These are phyloP conservation scores for Auricularia auricula-judae DNA, from an alignment of 768 basidiomycete genomes.

Conservation along the genomic window DNA sequence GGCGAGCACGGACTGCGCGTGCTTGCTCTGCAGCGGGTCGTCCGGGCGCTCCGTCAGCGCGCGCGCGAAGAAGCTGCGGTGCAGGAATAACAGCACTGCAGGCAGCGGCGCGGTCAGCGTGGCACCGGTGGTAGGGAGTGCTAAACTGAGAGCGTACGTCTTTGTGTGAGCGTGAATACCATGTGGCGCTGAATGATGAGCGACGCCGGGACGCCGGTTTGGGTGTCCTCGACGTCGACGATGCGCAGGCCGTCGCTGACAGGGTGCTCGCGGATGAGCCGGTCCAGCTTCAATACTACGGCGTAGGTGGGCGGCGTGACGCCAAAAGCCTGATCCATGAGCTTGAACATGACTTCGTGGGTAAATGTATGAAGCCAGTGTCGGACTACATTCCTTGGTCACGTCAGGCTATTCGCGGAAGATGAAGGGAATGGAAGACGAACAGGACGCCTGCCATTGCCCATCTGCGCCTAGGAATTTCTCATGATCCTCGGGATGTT, in stretches of 20 bases:
- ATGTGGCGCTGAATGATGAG: constrained; percentile 56
- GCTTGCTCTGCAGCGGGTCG: constrained; percentile 59
- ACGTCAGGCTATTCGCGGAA: too few relatives aligned
- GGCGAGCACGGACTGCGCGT: constrained; percentile 55
- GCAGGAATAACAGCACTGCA: constrained; percentile 59
- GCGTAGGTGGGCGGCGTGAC: constrained; percentile 61
- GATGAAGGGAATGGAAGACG: too few relatives aligned
- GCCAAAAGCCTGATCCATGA: constrained; percentile 61
- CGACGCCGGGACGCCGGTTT: background rate
- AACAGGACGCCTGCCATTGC: too few relatives aligned
- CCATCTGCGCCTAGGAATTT: constrained; percentile 17
- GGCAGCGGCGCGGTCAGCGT: background rate
- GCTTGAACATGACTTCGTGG: constrained; percentile 53
- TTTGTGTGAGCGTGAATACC: constrained; percentile 32
- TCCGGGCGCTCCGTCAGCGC: constrained; percentile 51
- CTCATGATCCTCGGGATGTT: constrained; percentile 40
- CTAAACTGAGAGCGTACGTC: background rate
- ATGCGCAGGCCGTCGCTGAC: background rate
- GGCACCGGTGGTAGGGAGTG: background rate
- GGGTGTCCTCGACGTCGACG: background rate
- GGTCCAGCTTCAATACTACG: constrained; percentile 50
- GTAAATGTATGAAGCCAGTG: constrained; percentile 62
- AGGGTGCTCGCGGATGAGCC: background rate
- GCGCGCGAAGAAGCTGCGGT: constrained; percentile 68
- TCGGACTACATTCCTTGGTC: constrained; percentile 32